Percentiles rank a stretch among this genome's conserved stretches.
Evolutionary conservation across 305 asterid genomes (phyloP).

Genomic region (Fraxinus xanthoxyloides): DNA sequence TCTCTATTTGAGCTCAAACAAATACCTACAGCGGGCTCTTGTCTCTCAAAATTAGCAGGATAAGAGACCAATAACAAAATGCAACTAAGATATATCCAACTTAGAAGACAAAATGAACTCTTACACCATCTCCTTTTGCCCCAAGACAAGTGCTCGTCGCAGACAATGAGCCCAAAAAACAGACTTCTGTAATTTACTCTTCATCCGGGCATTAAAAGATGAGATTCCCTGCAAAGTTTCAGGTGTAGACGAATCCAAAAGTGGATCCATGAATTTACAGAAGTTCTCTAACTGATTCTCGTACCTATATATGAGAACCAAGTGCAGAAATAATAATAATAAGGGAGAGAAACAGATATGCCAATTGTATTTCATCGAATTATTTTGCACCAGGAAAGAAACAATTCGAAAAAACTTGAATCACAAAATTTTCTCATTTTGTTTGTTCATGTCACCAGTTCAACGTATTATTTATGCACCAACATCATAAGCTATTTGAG

Average conservation of each 20-base stretch:
- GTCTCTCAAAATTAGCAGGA: constrained; percentile 2
- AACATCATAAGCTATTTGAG: not conserved
- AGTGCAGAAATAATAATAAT: not conserved
- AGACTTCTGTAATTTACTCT: constrained; percentile 63
- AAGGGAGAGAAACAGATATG: constrained; percentile 3
- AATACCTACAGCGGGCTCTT: constrained; percentile 11
- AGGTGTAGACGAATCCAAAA: constrained; percentile 80
- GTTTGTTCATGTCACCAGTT: not conserved
- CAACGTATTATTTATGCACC: constrained; percentile 6
- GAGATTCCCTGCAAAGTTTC: constrained; percentile 53
- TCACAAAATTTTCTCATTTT: not conserved
- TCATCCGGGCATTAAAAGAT: constrained; percentile 58
- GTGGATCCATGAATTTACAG: constrained; percentile 83
- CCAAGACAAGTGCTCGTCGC: constrained; percentile 62
- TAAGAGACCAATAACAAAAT: constrained; percentile 5
- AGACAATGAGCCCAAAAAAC: constrained; percentile 74
- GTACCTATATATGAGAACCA: constrained; percentile 46
- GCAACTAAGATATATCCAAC: constrained; percentile 6
- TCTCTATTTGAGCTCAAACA: constrained; percentile 1
- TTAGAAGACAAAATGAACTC: constrained; percentile 27
- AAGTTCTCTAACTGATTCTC: constrained; percentile 68
- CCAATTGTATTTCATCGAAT: not conserved
- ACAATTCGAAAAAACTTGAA: not conserved
- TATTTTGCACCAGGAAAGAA: not conserved
- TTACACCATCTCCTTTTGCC: constrained; percentile 85